These are phyloP conservation scores for Diaporthe destruens DNA, from an alignment of 2,329 filamentous ascomycete species.

Conservation along the genomic window DNA sequence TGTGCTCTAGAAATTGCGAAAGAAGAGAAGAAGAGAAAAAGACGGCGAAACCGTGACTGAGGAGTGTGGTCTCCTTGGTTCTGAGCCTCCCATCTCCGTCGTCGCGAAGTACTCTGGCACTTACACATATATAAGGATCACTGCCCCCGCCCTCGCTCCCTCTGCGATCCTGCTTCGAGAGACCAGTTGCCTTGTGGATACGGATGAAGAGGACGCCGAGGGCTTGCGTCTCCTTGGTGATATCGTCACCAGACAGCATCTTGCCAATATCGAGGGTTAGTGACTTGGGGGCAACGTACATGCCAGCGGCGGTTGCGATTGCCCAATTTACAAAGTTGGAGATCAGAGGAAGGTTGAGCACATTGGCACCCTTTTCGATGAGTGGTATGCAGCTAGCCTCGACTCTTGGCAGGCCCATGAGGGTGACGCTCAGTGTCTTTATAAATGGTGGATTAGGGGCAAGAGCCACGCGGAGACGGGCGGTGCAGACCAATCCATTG, in stretches of 20 bases:
- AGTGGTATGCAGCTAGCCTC: slow-evolving; percentile 92
- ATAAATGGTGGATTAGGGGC: slow-evolving; percentile 92
- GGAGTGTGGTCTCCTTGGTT: no score
- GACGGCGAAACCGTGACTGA: no score
- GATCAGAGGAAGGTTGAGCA: slow-evolving; percentile 91
- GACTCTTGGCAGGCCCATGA: slow-evolving; percentile 94
- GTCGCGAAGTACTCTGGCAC: no score
- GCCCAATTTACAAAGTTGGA: slow-evolving; percentile 98
- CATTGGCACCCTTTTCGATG: slow-evolving; percentile 90
- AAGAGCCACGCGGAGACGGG: slow-evolving; percentile 84
- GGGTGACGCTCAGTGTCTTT: slow-evolving; percentile 90
- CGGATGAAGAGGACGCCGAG: slow-evolving; percentile 92
- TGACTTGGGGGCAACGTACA: slow-evolving; percentile 95
- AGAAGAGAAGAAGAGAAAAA: no score
- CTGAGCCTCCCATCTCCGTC: no score
- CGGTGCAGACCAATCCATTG: slow-evolving; percentile 89
- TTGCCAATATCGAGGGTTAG: slow-evolving; percentile 93
- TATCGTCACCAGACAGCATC: slow-evolving; percentile 90
- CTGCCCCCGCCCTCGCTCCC: slow-evolving; percentile 89
- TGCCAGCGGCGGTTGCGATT: slow-evolving; percentile 85
- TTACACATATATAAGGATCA: slow-evolving; percentile 92
- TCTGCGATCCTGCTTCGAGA: slow-evolving; percentile 91
- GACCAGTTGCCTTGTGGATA: slow-evolving; percentile 86
- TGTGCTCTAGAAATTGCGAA: no score
- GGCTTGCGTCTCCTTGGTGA: slow-evolving; percentile 89